Conservation (phyloP, 768 basidiomycete species). For the Arthromyces matolae region DNA sequence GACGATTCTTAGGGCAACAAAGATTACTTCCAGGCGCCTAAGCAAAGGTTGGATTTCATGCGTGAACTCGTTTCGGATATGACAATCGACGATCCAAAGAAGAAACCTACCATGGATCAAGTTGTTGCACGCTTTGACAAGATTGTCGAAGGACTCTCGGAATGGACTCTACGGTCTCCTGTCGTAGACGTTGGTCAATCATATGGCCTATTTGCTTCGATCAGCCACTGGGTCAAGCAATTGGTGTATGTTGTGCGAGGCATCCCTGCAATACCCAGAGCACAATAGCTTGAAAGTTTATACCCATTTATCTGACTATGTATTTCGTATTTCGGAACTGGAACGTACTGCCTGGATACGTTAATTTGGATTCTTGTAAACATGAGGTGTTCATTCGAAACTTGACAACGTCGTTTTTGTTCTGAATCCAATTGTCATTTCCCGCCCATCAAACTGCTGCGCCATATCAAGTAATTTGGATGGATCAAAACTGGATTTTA, state of each 20-base stretch:
- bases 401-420: too few species aligned
- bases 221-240: slow-evolving; percentile 12
- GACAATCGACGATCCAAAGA: slow-evolving; percentile 29
- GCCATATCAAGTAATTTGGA: too few species aligned
- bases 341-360: too few species aligned
- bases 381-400: too few species aligned
- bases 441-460: too few species aligned
- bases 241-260: not conserved
- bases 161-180: slow-evolving; percentile 30
- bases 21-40: not conserved
- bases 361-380: too few species aligned
- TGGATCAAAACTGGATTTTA: too few species aligned
- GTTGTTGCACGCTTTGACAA: slow-evolving; percentile 30
- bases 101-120: slow-evolving; percentile 34
- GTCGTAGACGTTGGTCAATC: slow-evolving; percentile 7
- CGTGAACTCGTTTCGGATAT: slow-evolving; percentile 29
- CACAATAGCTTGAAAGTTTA: not conserved
- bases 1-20: too few species aligned
- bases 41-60: slow-evolving; percentile 27
- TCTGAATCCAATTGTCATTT: too few species aligned
- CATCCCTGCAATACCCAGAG: slow-evolving; percentile 7
- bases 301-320: too few species aligned
- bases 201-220: not conserved
- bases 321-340: too few species aligned
- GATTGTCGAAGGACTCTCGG: slow-evolving; percentile 21